Evolutionary conservation across 1,284 basidiomycete genomes (phyloP).

Genomic region (Bondarzewia mesenterica): DNA sequence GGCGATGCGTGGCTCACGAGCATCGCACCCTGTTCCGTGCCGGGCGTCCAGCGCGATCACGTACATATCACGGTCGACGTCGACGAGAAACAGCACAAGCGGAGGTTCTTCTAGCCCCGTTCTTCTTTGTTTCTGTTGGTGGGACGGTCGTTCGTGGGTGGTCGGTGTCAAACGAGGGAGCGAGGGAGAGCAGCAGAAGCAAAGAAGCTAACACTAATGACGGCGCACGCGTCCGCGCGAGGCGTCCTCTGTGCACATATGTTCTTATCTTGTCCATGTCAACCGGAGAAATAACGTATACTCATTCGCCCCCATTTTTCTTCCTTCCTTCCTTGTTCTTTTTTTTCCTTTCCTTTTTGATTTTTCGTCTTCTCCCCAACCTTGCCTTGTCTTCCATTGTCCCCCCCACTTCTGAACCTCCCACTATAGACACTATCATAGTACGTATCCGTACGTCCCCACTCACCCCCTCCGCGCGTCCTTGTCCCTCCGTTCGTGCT

Average conservation of each 20-base stretch:
- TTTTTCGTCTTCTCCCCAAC: not conserved
- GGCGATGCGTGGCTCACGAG: slow-evolving; percentile 74
- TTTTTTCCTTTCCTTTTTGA: not conserved
- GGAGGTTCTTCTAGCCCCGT: slow-evolving; percentile 56
- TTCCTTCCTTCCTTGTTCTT: not conserved
- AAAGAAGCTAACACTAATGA: not conserved
- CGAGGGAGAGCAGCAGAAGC: not conserved
- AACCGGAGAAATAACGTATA: no score
- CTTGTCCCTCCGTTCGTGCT: not conserved
- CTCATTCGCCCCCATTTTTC: not conserved
- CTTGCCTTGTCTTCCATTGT: not conserved
- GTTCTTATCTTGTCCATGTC: not conserved
- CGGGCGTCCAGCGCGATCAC: slow-evolving; percentile 40
- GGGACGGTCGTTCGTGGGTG: not conserved
- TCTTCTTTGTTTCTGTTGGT: not conserved
- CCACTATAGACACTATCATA: not conserved
- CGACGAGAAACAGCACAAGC: slow-evolving; percentile 66
- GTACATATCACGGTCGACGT: slow-evolving; percentile 61
- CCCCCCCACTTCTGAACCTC: not conserved
- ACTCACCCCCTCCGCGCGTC: not conserved
- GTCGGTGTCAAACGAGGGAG: not conserved
- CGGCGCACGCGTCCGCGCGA: not conserved
- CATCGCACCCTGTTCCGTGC: slow-evolving; percentile 63
- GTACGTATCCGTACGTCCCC: not conserved
- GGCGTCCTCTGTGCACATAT: not conserved